Percentiles rank a stretch among this genome's conserved stretches.
phyloP scores from a whole-genome alignment of 75 land plant species.

The Isoetes taiwanensis region DNA sequence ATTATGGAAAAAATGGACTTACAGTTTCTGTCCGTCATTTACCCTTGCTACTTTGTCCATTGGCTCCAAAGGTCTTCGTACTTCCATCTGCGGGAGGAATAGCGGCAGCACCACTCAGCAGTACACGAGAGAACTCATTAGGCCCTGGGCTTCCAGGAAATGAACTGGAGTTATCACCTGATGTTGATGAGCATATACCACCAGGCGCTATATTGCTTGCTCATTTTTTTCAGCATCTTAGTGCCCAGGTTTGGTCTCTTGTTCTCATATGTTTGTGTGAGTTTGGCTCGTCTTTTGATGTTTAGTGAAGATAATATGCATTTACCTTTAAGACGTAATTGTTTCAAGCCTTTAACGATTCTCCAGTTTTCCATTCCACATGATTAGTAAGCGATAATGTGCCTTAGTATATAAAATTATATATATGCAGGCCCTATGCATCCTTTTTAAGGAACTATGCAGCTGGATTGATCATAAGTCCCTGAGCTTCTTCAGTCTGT shows the following conservation, averaged over 20 bases:
- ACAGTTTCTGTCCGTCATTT: constrained; percentile 58
- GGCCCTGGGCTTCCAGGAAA: constrained; percentile 71
- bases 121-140: constrained; percentile 32
- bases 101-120: constrained; percentile 57
- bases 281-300: too few relatives aligned
- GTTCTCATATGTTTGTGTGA: too few relatives aligned
- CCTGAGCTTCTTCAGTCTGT: too few relatives aligned
- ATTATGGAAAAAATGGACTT: constrained; percentile 14
- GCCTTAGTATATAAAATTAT: neutral
- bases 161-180: constrained; percentile 24
- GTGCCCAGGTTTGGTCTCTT: constrained; percentile 92
- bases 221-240: constrained; percentile 79
- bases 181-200: constrained; percentile 58
- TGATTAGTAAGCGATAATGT: neutral
- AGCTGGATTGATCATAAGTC: too few relatives aligned
- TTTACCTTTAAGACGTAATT: too few relatives aligned
- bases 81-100: constrained; percentile 70
- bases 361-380: neutral
- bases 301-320: too few relatives aligned
- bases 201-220: constrained; percentile 83
- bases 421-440: too few relatives aligned
- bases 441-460: too few relatives aligned
- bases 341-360: neutral
- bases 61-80: constrained; percentile 63
- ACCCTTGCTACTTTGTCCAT: constrained; percentile 70